Base-by-base conservation (phyloP, 75 land plant genomes). In the Pinus tabuliformis region DNA sequence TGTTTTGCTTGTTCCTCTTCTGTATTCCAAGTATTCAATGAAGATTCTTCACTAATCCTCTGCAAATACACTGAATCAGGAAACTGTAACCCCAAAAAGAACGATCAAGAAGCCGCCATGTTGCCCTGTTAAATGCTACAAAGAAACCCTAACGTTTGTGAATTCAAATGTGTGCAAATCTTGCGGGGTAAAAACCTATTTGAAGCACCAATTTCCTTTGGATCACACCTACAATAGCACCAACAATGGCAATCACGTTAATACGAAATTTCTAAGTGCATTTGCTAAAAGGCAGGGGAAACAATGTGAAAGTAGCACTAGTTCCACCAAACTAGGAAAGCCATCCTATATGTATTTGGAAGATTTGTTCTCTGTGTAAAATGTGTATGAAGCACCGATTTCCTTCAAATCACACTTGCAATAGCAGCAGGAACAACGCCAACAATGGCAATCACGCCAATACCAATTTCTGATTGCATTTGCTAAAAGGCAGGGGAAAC, bases 71-170 rank as follows among this genome's bases (percentile, higher is more conserved):
- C 72, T 66, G 83, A 76, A 37, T 85, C 88, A 4, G 83, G 85
- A 4, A 56, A 59, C 3, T 96, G 99, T 58, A 91, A 96, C 56
- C 91, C 94, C 1, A 1, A 45, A 8, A 89, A 88, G 77, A 86
- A 84, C n/a, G 77, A 73, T 75, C 14, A 82, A 78, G 84, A 83
- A 83, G 82, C 91, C 91, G 76, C 90, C 91, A 0, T 83, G 39
- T 59, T 96, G 99, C 57, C 86, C 94, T 5, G 90, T 93, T 0
- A 83, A 76, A 76, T 74, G 92, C 17, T 96, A 96, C 88, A 86
- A 77, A 76, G 87, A 93, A 78, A 66, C 87, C 1, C 63, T 96
- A n/a, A 91, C 94, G 4, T 93, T 86, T 73, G 84, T 92, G 28
- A 96, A 93, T 77, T 77, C 84, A 1, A 76, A 70, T 66, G 62